phyloP scores from a whole-genome alignment of 495 filamentous ascomycete genomes.

The Penicillium manginii region DNA sequence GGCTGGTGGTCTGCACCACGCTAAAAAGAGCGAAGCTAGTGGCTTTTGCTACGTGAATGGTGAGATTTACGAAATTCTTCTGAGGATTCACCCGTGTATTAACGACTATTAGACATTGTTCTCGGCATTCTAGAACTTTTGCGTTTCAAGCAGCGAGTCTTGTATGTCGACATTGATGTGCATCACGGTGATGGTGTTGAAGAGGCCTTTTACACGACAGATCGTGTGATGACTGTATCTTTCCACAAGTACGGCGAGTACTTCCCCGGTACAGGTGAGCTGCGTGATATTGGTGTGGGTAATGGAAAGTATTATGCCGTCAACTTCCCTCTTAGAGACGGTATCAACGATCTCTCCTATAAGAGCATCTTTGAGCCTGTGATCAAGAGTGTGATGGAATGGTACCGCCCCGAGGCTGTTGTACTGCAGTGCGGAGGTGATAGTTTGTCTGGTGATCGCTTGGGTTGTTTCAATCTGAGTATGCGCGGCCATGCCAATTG shows the following conservation, averaged over 20 bases:
- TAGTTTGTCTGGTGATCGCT: constrained; percentile 88
- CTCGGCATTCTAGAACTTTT: constrained; percentile 95
- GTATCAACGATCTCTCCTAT: constrained; percentile 91
- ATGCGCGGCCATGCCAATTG: constrained; percentile 98
- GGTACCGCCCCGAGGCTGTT: constrained; percentile 90
- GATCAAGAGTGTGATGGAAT: constrained; percentile 92
- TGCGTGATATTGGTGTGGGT: constrained; percentile 93
- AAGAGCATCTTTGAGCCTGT: constrained; percentile 95
- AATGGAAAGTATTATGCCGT: constrained; percentile 91
- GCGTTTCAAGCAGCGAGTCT: constrained; percentile 87
- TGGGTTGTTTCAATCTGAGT: constrained; percentile 97
- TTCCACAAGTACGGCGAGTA: constrained; percentile 99
- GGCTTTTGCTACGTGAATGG: constrained; percentile 99
- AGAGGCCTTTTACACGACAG: constrained; percentile 96
- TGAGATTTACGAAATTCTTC: constrained; percentile 41
- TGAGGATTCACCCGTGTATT: constrained; percentile 14
- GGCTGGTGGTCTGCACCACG: constrained; percentile 96
- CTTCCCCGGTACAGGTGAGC: constrained; percentile 95
- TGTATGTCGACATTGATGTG: constrained; percentile 98
- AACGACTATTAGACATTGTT: constrained; percentile 74
- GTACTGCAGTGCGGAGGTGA: constrained; percentile 98
- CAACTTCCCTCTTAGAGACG: constrained; percentile 95
- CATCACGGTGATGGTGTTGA: constrained; percentile 98
- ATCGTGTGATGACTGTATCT: constrained; percentile 96
- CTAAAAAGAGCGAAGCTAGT: constrained; percentile 94